Conservation (phyloP, 116 monocot species). For the Cymodocea nodosa region DNA sequence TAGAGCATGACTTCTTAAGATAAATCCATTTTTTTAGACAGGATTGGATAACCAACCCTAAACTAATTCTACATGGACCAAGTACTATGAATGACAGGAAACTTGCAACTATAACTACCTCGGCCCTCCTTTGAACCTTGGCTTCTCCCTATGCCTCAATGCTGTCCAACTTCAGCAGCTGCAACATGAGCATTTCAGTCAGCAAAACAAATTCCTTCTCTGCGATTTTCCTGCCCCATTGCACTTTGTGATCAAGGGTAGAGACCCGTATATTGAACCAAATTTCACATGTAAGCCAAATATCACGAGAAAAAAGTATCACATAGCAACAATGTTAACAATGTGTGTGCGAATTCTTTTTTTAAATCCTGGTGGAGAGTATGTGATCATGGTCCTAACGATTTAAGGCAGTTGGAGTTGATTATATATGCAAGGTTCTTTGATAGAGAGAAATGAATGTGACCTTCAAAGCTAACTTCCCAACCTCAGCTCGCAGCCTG, state of each 20-base stretch:
- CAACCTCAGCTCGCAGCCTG: slow-evolving; percentile 44
- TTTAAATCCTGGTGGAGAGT: too few relatives aligned
- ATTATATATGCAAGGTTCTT: too few relatives aligned
- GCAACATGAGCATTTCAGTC: slow-evolving; percentile 74
- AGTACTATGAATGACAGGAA: not conserved
- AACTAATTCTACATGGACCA: too few relatives aligned
- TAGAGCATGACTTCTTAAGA: too few relatives aligned
- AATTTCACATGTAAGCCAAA: too few relatives aligned
- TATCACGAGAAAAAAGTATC: too few relatives aligned
- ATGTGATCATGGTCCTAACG: too few relatives aligned
- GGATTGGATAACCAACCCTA: too few relatives aligned
- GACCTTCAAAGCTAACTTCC: slow-evolving; percentile 71
- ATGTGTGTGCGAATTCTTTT: too few relatives aligned
- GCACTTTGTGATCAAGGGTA: slow-evolving; percentile 29
- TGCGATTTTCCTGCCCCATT: slow-evolving; percentile 29
- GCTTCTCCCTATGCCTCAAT: slow-evolving; percentile 84
- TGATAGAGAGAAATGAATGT: not conserved
- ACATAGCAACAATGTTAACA: too few relatives aligned
- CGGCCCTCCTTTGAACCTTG: slow-evolving; percentile 50
- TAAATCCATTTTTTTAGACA: too few relatives aligned
- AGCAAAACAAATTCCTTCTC: slow-evolving; percentile 63
- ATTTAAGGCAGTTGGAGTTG: too few relatives aligned
- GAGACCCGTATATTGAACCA: slow-evolving; percentile 6
- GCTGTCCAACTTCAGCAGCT: slow-evolving; percentile 69
- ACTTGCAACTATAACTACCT: slow-evolving; percentile 28